Evolutionary conservation across 2,329 filamentous ascomycete species (phyloP).

Genomic region (Fusarium anthophilum): DNA sequence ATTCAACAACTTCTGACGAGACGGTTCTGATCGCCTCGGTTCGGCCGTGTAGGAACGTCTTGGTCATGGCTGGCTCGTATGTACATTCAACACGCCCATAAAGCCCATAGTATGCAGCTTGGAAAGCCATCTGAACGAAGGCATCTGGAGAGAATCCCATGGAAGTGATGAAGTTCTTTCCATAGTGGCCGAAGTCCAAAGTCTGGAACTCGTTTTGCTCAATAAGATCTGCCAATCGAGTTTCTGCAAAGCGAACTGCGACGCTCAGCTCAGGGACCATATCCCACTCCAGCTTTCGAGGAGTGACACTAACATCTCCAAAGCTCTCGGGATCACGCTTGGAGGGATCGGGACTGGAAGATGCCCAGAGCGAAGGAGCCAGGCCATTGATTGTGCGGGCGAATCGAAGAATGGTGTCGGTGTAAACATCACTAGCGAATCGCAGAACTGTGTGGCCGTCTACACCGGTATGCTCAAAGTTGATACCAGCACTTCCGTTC

Average conservation of each 20-base stretch:
- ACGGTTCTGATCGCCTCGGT: slow-evolving; percentile 94
- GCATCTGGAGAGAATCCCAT: slow-evolving; percentile 98
- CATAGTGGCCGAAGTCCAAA: slow-evolving; percentile 87
- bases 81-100: slow-evolving; percentile 95
- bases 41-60: slow-evolving; percentile 89
- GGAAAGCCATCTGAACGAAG: slow-evolving; percentile 99
- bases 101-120: slow-evolving; percentile 96
- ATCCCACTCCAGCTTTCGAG: slow-evolving; percentile 97
- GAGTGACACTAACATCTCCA: slow-evolving; percentile 90
- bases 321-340: slow-evolving; percentile 93
- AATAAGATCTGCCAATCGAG: slow-evolving; percentile 90
- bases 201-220: slow-evolving; percentile 97
- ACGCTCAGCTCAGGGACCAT: slow-evolving; percentile 93
- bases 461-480: slow-evolving; percentile 98
- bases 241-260: slow-evolving; percentile 94
- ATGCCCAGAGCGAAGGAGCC: slow-evolving; percentile 91
- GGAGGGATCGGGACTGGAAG: slow-evolving; percentile 87
- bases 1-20: slow-evolving; percentile 83
- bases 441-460: slow-evolving; percentile 96
- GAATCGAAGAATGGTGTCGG: slow-evolving; percentile 95
- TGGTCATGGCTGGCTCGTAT: slow-evolving; percentile 99
- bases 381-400: slow-evolving; percentile 94
- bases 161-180: slow-evolving; percentile 96
- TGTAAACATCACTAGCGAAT: slow-evolving; percentile 96
- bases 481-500: slow-evolving; percentile 98